A percentile compares a stretch with the other conserved stretches of the same genome.
Evolutionary conservation across 2,329 filamentous ascomycete genomes (phyloP).

Genomic region (Colletotrichum tabaci): DNA sequence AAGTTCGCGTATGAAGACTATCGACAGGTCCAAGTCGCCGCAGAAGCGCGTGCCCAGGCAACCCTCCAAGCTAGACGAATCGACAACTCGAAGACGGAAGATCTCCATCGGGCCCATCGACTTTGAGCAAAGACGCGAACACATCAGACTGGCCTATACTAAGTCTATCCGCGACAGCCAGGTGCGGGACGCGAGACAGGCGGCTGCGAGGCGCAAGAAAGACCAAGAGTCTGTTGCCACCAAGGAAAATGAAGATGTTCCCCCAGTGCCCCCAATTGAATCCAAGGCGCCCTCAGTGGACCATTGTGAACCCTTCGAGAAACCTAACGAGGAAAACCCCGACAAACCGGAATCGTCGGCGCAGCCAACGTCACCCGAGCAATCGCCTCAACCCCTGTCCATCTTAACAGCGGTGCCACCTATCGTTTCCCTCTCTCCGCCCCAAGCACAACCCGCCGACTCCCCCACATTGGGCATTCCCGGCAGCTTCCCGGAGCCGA

Average conservation of each 20-base stretch:
- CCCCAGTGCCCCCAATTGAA: conserved; percentile 31
- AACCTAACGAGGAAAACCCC: conserved; percentile 12
- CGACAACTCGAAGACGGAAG: conserved; percentile 62
- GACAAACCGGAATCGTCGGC: conserved; percentile 13
- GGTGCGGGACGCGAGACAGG: conserved; percentile 68
- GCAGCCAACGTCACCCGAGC: conserved; percentile 20
- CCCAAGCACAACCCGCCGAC: conserved; percentile 57
- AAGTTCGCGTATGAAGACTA: conserved; percentile 76
- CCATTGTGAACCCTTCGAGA: conserved; percentile 12
- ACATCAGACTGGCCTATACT: conserved; percentile 88
- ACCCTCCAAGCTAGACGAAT: conserved; percentile 55
- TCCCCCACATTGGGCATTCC: conserved; percentile 79
- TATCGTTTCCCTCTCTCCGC: conserved; percentile 25
- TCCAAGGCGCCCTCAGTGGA: conserved; percentile 1
- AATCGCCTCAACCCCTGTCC: conserved; percentile 22
- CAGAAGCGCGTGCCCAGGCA: conserved; percentile 51
- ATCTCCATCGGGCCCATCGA: conserved; percentile 82
- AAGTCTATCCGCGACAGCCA: conserved; percentile 85
- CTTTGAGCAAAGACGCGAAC: conserved; percentile 85
- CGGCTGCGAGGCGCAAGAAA: conserved; percentile 67
- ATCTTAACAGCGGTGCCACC: conserved; percentile 33
- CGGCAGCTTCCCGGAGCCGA: conserved; percentile 69
- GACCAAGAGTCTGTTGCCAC: conserved; percentile 64
- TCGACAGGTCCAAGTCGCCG: conserved; percentile 69
- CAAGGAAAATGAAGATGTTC: conserved; percentile 50